phyloP scores from a whole-genome alignment of 2,329 filamentous ascomycete species.

The Alternaria sp. region DNA sequence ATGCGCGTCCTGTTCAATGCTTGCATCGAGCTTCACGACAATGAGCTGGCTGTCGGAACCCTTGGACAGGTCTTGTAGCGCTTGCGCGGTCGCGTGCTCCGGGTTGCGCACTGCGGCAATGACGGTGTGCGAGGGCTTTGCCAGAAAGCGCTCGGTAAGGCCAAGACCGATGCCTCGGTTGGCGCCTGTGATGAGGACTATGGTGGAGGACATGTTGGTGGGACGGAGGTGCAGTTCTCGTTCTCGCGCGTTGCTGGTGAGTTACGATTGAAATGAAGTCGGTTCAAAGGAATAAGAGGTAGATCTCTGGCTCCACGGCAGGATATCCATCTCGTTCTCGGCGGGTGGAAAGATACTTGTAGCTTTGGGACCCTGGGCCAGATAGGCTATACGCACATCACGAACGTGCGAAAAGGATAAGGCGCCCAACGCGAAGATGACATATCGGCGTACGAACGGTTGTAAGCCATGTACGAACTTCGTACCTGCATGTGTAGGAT shows the following conservation, averaged over 20 bases:
- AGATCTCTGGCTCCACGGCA: background rate
- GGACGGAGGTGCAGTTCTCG: background rate
- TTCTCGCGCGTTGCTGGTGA: background rate
- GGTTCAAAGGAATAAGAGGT: background rate
- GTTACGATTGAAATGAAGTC: background rate
- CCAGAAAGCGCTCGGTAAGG: background rate
- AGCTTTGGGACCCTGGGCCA: background rate
- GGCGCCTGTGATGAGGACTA: background rate
- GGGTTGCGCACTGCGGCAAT: conserved; percentile 50
- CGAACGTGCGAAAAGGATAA: background rate
- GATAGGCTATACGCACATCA: background rate
- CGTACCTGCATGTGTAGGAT: background rate
- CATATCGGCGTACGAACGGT: background rate
- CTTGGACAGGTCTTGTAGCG: conserved; percentile 30
- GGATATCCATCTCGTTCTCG: background rate
- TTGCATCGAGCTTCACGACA: conserved; percentile 17
- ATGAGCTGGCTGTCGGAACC: conserved; percentile 8
- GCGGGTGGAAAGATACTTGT: background rate
- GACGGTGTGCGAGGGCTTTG: conserved; percentile 38
- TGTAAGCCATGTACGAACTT: background rate
- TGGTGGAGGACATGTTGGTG: background rate
- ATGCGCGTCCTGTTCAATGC: conserved; percentile 6
- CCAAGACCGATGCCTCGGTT: background rate
- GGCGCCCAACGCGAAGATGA: background rate
- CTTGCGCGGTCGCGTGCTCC: conserved; percentile 23